Base-by-base conservation (phyloP, 345 rosid species). In the Eucalyptus viminalis region DNA sequence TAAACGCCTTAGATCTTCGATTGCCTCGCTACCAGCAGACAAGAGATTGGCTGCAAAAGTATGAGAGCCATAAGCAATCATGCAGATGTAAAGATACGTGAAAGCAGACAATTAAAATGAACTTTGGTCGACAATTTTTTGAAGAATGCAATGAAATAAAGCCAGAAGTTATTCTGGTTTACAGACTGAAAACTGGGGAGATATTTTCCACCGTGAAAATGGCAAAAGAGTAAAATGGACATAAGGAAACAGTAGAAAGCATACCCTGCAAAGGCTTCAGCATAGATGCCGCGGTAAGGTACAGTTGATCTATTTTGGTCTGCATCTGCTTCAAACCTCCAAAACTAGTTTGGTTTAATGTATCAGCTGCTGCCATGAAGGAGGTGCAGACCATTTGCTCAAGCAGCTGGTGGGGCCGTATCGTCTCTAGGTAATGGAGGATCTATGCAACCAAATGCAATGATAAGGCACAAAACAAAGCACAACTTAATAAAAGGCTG, bases 311-410 rank as follows among this genome's bases (percentile, higher is more conserved):
- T 85, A 96, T 87, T 92, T 95, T 95, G 49, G 92, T 87, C 80
- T 89, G 92, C 99, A 97, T 94, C 88, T 93, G 96, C 92, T 93
- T 96, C 94, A 97, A 91, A 92, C 91, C 93, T 90, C 99, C 98
- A 87, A 88, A 94, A 69, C 90, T 92, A 67, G 99, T 95, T 92
- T 92, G 96, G 94, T 93, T 94, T 90, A 97, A 92, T 89, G 97
- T 95, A 92, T 96, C 98, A 29, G 97, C 99, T 90, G 99, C 95
- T 89, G 98, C 99, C 92, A 96, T 95, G 91, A 98, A 98, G 91
- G 99, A 96, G 85, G 99, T 94, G 81, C 98, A 98, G 90, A 97
- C 95, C 98, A 98, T 97, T 91, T 98, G 99, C 92, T 95, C 99
- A 81, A 98, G 97, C 91, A 98, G 94, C 93, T 98, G 98, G 90